Percentiles rank a stretch among this genome's conserved stretches.
These are phyloP conservation scores for Colletotrichum zoysiae DNA, from an alignment of 2,329 filamentous ascomycete species.

Conservation along the genomic window DNA sequence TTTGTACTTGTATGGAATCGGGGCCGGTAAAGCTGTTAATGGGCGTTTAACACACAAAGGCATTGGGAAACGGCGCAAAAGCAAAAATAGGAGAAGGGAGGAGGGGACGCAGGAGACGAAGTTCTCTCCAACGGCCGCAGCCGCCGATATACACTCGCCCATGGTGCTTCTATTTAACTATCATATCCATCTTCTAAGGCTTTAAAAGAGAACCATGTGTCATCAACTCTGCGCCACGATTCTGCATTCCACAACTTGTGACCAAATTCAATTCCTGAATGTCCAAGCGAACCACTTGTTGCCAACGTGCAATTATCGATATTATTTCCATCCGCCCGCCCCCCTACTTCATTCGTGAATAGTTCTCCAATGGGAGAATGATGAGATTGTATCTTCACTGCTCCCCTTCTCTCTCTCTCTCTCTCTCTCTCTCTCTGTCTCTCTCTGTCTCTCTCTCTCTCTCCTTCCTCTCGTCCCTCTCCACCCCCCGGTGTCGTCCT, in stretches of 20 bases:
- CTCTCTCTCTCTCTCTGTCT: too few relatives aligned
- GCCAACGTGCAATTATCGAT: not conserved
- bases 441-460: not conserved
- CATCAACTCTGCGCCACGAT: not conserved
- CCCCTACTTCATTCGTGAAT: not conserved
- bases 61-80: slow-evolving; percentile 19
- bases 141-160: not conserved
- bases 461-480: too few relatives aligned
- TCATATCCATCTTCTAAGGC: not conserved
- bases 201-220: not conserved
- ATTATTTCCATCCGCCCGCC: not conserved
- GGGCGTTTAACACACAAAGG: slow-evolving; percentile 7
- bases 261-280: not conserved
- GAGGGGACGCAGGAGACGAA: not conserved
- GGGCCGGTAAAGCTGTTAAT: not conserved
- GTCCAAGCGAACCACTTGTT: not conserved
- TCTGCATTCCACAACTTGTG: not conserved
- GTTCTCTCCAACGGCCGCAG: slow-evolving; percentile 3
- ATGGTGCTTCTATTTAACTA: not conserved
- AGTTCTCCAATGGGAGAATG: not conserved
- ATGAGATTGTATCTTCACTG: not conserved
- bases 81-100: not conserved
- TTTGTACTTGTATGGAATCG: not conserved
- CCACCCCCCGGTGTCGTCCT: not conserved
- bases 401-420: too few relatives aligned